These are phyloP conservation scores for Globisporangium camurandrum DNA, from an alignment of 352 stramenopile species.

Conservation along the genomic window DNA sequence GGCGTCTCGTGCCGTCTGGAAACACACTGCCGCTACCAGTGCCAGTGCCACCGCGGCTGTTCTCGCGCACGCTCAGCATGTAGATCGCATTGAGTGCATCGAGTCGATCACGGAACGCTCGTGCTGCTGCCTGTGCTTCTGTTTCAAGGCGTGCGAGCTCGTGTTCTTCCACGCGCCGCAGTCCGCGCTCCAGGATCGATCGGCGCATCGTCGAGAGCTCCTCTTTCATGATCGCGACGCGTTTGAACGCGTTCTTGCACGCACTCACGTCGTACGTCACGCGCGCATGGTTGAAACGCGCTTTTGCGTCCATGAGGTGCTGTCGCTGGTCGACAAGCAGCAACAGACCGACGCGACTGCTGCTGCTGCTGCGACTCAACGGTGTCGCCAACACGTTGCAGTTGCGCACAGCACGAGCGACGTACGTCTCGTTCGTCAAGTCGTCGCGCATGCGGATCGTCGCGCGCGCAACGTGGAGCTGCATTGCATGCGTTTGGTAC, in stretches of 20 bases:
- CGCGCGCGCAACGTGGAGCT: slow-evolving; percentile 6
- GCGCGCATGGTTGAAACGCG: slow-evolving; percentile 13
- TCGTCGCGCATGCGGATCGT: slow-evolving; percentile 15
- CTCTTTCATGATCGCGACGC: slow-evolving; percentile 34
- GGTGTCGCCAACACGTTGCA: slow-evolving; percentile 10
- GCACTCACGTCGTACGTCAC: slow-evolving; percentile 19
- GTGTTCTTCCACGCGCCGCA: slow-evolving; percentile 21
- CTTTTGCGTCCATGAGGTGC: slow-evolving; percentile 25
- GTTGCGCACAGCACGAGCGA: slow-evolving; percentile 19
- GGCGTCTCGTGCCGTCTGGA: too few relatives aligned
- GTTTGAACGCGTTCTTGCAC: slow-evolving; percentile 33
- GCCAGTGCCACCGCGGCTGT: slow-evolving; percentile 9
- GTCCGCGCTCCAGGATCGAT: slow-evolving; percentile 23
- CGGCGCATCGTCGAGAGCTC: slow-evolving; percentile 25
- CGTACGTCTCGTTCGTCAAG: slow-evolving; percentile 20
- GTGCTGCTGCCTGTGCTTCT: slow-evolving; percentile 4
- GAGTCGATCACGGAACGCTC: slow-evolving; percentile 7
- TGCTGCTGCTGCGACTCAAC: slow-evolving; percentile 5
- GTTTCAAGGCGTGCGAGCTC: slow-evolving; percentile 13
- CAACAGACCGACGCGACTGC: background rate
- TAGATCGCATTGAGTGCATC: slow-evolving; percentile 8
- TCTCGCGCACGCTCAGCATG: slow-evolving; percentile 11
- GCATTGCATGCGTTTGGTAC: slow-evolving; percentile 2
- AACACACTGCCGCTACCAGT: background rate
- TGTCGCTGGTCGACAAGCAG: slow-evolving; percentile 23